Evolutionary conservation across 108 stramenopile genomes (phyloP), one percentile per base, ranked within the genome.

Genomic region (Skeletonema potamos): DNA sequence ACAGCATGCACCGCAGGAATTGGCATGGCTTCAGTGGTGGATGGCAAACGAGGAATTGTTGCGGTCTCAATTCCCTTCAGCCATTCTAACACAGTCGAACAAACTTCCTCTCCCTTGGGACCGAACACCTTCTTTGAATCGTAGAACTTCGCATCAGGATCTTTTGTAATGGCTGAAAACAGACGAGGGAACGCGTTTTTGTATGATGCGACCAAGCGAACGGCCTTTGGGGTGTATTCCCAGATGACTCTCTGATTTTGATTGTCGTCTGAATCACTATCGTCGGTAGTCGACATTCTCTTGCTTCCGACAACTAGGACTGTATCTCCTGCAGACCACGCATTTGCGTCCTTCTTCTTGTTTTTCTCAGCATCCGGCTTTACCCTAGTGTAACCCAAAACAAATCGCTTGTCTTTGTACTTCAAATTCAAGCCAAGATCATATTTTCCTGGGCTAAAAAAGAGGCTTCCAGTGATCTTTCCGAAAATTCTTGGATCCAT

Each of bases 371-470:
- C 60, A 33, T 86, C 83, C 37, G 27, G 29, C 62, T 85, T 90
- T 54, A 82, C 59, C 43, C 96, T 73, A 0, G 92, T 91, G 72
- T 96, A 98, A 9, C 96, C 98, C 8, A 94, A 82, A 61, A 97
- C 92, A 61, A 86, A 94, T 26, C 85, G 70, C 13, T 85, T 87
- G 18, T 96, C 87, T 27, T 65, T 72, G 37, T 92, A 89, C 79
- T 93, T 96, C 30, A 98, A 79, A 71, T 98, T 97, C 64, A 98
- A 71, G n/a, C 98, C 98, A 63, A 97, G 81, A 78, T 98, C 96
- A 69, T 88, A 91, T 30, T 80, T 74, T 12, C 89, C 96, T 26
- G 89, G 96, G 44, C 88, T 90, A 69, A 96, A 87, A 48, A 79
- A 84, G 54, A 95, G 72, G 54, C 76, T 88, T 17, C 96, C 95